phyloP scores from a whole-genome alignment of 768 basidiomycete genomes.

The Boletus sp. region DNA sequence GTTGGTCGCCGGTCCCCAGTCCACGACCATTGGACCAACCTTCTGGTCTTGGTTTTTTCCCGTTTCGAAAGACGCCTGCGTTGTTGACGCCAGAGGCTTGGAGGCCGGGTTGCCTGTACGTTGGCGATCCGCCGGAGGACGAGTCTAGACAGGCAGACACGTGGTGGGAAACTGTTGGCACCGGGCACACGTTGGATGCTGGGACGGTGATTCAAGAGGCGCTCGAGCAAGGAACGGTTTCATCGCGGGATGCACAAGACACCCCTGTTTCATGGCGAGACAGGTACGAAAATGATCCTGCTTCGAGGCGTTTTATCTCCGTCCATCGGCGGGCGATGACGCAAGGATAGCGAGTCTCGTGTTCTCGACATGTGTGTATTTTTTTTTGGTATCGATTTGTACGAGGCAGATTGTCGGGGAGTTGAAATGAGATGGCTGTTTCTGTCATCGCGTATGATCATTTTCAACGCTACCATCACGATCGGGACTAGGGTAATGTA shows the following conservation, averaged over 20 bases:
- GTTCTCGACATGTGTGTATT: background rate
- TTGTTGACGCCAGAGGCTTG: constrained; percentile 11
- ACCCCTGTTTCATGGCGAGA: constrained; percentile 19
- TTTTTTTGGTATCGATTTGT: constrained; percentile 18
- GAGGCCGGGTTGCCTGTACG: constrained; percentile 12
- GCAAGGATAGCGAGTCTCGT: background rate
- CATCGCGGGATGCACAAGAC: background rate
- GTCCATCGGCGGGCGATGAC: constrained; percentile 13
- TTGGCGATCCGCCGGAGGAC: constrained; percentile 10
- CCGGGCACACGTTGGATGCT: background rate
- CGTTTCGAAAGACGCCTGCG: constrained; percentile 4
- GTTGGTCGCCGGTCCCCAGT: background rate
- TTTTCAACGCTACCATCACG: background rate
- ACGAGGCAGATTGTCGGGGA: background rate
- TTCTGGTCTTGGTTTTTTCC: constrained; percentile 8
- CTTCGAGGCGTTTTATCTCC: constrained; percentile 9
- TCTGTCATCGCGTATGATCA: background rate
- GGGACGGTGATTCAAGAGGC: background rate
- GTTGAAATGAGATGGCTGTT: background rate
- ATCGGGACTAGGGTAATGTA: too few relatives aligned
- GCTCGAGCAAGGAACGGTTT: too few relatives aligned
- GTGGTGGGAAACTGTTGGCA: constrained; percentile 11
- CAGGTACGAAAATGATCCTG: constrained; percentile 22
- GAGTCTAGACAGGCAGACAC: constrained; percentile 4
- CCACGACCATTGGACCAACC: background rate